Percentiles rank a stretch among this genome's conserved stretches.
phyloP scores from a whole-genome alignment of 805 yeast species.

The Phaffomyces thermotolerans region DNA sequence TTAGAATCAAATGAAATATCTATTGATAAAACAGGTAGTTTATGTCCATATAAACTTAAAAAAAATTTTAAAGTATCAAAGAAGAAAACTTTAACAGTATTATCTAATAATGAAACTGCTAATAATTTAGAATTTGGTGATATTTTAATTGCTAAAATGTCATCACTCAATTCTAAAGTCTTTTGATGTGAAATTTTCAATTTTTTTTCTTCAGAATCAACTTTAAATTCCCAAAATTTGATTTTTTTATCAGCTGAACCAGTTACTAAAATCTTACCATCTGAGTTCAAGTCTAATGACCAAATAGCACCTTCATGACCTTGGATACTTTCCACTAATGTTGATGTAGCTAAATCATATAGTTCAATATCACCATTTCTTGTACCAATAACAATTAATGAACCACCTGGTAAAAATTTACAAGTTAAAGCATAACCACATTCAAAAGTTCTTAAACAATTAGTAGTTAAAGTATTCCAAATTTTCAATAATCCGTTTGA shows the following conservation, averaged over 20 bases:
- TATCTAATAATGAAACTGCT: slow-evolving; percentile 83
- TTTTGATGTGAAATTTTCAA: slow-evolving; percentile 66
- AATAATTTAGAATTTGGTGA: slow-evolving; percentile 73
- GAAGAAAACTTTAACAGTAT: slow-evolving; percentile 92
- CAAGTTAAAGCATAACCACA: slow-evolving; percentile 82
- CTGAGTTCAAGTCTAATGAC: slow-evolving; percentile 81
- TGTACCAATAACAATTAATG: slow-evolving; percentile 80
- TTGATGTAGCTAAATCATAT: slow-evolving; percentile 79
- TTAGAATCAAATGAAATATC: slow-evolving; percentile 89
- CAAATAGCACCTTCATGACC: slow-evolving; percentile 85
- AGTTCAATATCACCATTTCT: slow-evolving; percentile 79
- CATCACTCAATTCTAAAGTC: slow-evolving; percentile 82
- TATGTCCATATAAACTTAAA: slow-evolving; percentile 90
- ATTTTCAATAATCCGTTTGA: slow-evolving; percentile 84
- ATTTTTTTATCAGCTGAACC: slow-evolving; percentile 92
- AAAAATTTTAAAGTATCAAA: slow-evolving; percentile 81
- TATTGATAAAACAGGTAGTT: slow-evolving; percentile 86
- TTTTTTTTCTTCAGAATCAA: slow-evolving; percentile 51
- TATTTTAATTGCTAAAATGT: slow-evolving; percentile 68
- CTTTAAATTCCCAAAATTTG: slow-evolving; percentile 81
- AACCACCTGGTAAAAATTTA: slow-evolving; percentile 86
- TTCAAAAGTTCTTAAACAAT: slow-evolving; percentile 80
- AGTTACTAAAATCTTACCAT: slow-evolving; percentile 78
- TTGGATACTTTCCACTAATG: slow-evolving; percentile 60
- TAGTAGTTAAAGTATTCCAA: slow-evolving; percentile 71